Evolutionary conservation across 805 yeast species (phyloP), one percentile per base, ranked within the genome.

Genomic region (Monosporozyma aquatica): DNA sequence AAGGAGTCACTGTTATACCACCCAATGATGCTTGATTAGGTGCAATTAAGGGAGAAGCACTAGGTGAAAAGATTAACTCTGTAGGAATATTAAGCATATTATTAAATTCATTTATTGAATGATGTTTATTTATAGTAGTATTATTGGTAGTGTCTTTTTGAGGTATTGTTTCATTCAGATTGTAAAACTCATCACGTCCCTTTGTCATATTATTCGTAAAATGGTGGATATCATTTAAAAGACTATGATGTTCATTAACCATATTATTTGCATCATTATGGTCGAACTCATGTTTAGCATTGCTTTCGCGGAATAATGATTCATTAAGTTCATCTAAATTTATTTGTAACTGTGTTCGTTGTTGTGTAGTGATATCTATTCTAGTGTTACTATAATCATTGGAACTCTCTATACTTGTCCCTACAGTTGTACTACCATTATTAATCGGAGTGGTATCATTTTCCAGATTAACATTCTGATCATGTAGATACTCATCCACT

Each of bases 401-500:
- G 13, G 17, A n/a, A 7, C 9, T 17, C 9, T 29, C 7, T 29
- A 13, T 6, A 17, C 18, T 13, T 6, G 32, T 17, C n/a, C 26
- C 14, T 5, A 24, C 14, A 6, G 39, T 5, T 18, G 7, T 37
- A 37, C 11, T 36, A 14, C 13, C 15, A 15, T 17, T 18, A 25
- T 18, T 36, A 15, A 4, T 15, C 17, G 21, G 17, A 15, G 25
- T 6, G 10, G n/a, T 17, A n/a, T 13, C 20, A 22, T 18, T 14
- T 18, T 39, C 29, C 13, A 29, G 18, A 6, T 23, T 3, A 30
- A 30, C 29, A 6, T n/a, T 36, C 27, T 43, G 38, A n/a, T 47
- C 48, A 23, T 50, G 49, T 8, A 50, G 27, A 33, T 45, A 50
- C 13, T 46, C 51, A 27, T 56, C 59, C 3, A 58, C 63, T 36